phyloP scores from a whole-genome alignment of 1,139 yeast species.

The Zygoascus sp. region DNA sequence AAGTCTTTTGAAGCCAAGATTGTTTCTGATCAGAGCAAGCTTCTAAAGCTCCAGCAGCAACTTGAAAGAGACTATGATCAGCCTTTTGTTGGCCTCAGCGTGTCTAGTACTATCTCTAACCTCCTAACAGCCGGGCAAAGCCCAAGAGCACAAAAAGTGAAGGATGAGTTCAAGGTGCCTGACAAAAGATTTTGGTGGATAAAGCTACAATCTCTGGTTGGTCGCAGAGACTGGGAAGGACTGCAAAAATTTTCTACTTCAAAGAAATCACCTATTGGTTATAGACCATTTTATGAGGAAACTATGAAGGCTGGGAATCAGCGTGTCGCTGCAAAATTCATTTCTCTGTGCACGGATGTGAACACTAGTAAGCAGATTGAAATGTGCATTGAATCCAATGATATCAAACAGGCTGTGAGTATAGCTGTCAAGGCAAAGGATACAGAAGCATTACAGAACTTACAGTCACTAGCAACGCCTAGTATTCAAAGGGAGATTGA shows the following conservation, averaged over 20 bases:
- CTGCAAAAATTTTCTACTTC: constrained; percentile 46
- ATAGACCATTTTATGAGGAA: constrained; percentile 56
- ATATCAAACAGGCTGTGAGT: constrained; percentile 51
- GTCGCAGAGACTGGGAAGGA: constrained; percentile 56
- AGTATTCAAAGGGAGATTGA: constrained; percentile 32
- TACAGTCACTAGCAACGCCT: constrained; percentile 36
- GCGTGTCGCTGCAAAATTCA: constrained; percentile 41
- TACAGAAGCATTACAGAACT: constrained; percentile 38
- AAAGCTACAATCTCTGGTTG: constrained; percentile 51
- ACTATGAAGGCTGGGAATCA: constrained; percentile 48
- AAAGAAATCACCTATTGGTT: constrained; percentile 69
- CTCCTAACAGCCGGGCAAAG: constrained; percentile 57
- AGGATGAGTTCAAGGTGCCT: constrained; percentile 58
- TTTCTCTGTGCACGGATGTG: constrained; percentile 36
- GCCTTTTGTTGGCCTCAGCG: constrained; percentile 51
- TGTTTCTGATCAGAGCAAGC: constrained; percentile 48
- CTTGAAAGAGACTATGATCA: constrained; percentile 53
- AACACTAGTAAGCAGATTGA: constrained; percentile 43
- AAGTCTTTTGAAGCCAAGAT: constrained; percentile 31
- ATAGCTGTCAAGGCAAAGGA: constrained; percentile 60
- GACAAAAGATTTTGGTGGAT: constrained; percentile 63
- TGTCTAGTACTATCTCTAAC: constrained; percentile 51
- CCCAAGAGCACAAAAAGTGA: constrained; percentile 51
- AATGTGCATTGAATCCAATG: constrained; percentile 51
- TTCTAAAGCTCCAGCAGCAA: constrained; percentile 50